Evolutionary conservation across 192 early-diverging fungal species (phyloP), one percentile per base, ranked within the genome.

Genomic region (Podila epicladia): DNA sequence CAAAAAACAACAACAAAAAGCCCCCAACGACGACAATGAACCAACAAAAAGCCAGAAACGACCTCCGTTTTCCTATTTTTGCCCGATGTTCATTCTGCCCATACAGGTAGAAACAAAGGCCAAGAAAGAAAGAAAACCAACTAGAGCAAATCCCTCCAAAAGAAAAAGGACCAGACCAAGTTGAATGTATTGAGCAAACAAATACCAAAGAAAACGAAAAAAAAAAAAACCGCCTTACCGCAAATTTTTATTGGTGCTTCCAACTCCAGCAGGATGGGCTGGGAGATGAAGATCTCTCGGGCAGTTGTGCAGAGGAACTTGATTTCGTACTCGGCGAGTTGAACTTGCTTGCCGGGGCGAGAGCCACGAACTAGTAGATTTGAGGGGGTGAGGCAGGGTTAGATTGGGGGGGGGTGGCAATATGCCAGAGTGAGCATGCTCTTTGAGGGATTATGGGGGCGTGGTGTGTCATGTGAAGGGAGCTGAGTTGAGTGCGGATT

Each of bases 161-260:
- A 67, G 17, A 73, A 61, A 48, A 19, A 28, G 66, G 66, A 20
- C 41, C 41, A 3, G 41, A 45, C 41, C 1, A 45, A 8, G 35
- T 37, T 37, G 35, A 37, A 9, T 0, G 6, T 35, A 35, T 35
- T 35, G 3, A 35, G 33, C 33, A 4, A 33, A 4, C 37, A 68
- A 4, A 33, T 63, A 17, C n/a, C 15, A 53, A 83, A 53, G 33
- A 17, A 74, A 62, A 48, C 9, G 20, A 37, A 20, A 86, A 60
- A 31, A 37, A 32, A 67, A 28, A 67, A n/a, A n/a, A n/a, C n/a
- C n/a, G n/a, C n/a, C n/a, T n/a, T 80, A 94, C 96, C 96, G 87
- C 96, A 97, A 72, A 97, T 97, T 72, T 97, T 97, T 72, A 97
- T 97, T 31, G 96, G 96, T 28, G 96, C 96, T 77, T 97, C 96